phyloP scores from a whole-genome alignment of 2,329 filamentous ascomycete genomes.

The Pseudocercospora cruenta region DNA sequence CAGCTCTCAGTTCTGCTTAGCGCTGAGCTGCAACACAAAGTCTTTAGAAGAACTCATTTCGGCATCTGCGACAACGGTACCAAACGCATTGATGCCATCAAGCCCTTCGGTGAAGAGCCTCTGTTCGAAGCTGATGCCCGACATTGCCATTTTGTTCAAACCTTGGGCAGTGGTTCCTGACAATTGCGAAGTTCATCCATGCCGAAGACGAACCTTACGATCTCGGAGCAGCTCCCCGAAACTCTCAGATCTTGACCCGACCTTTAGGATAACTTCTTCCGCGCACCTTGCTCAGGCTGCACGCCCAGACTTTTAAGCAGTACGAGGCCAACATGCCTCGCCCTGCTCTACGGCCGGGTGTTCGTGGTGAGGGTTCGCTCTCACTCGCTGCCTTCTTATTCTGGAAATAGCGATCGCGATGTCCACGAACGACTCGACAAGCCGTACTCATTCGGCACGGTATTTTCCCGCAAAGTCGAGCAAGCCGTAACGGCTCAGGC shows the following conservation, averaged over 20 bases:
- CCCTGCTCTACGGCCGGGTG: background rate
- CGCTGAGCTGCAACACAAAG: background rate
- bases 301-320: background rate
- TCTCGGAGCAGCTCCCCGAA: constrained; percentile 7
- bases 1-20: background rate
- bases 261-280: constrained; percentile 9
- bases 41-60: background rate
- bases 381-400: background rate
- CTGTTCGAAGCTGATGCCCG: background rate
- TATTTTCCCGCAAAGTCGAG: background rate
- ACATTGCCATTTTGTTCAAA: background rate
- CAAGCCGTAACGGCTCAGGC: background rate
- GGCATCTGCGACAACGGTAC: background rate
- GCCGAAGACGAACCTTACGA: constrained; percentile 8
- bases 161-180: background rate
- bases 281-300: constrained; percentile 1
- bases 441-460: background rate
- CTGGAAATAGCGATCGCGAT: background rate
- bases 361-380: background rate
- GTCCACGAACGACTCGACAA: background rate
- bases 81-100: background rate
- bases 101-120: background rate
- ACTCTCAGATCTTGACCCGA: constrained; percentile 7
- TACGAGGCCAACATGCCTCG: background rate
- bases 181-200: constrained; percentile 8